Percentiles rank a stretch among this genome's conserved stretches.
These are phyloP conservation scores for Glebionis coronaria DNA, from an alignment of 129 eudicot genomes.

Conservation along the genomic window DNA sequence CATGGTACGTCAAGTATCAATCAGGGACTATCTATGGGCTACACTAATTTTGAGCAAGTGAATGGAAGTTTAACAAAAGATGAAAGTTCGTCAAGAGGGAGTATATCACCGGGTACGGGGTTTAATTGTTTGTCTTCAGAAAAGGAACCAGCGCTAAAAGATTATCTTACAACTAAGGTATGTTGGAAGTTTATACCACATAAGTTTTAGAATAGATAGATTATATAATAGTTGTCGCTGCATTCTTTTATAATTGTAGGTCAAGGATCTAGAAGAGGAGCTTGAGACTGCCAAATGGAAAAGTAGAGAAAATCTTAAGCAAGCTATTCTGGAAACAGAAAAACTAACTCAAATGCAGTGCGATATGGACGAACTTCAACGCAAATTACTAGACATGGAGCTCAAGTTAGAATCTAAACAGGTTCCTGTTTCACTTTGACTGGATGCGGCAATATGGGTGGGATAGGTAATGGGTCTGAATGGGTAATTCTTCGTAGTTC, in stretches of 20 bases:
- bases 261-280: constrained; percentile 94
- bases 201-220: too few species aligned
- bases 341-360: constrained; percentile 94
- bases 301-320: constrained; percentile 89
- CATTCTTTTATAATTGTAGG: constrained; percentile 34
- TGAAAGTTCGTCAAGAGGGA: too few species aligned
- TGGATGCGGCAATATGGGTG: too few species aligned
- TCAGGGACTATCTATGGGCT: too few species aligned
- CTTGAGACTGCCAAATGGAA: constrained; percentile 75
- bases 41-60: too few species aligned
- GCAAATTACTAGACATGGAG: constrained; percentile 79
- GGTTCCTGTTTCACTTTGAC: constrained; percentile 32
- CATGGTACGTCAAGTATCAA: too few species aligned
- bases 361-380: constrained; percentile 94
- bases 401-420: constrained; percentile 59
- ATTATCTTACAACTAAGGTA: constrained; percentile 90
- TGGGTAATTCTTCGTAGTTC: too few species aligned
- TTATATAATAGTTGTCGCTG: not conserved
- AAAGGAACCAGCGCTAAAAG: constrained; percentile 79
- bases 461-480: too few species aligned
- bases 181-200: not conserved
- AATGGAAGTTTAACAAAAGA: too few species aligned
- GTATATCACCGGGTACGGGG: too few species aligned
- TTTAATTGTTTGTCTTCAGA: too few species aligned
- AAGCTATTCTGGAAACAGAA: constrained; percentile 77